Evolutionary conservation across 352 stramenopile genomes (phyloP).

Genomic region (Phytophthora citrophthora): DNA sequence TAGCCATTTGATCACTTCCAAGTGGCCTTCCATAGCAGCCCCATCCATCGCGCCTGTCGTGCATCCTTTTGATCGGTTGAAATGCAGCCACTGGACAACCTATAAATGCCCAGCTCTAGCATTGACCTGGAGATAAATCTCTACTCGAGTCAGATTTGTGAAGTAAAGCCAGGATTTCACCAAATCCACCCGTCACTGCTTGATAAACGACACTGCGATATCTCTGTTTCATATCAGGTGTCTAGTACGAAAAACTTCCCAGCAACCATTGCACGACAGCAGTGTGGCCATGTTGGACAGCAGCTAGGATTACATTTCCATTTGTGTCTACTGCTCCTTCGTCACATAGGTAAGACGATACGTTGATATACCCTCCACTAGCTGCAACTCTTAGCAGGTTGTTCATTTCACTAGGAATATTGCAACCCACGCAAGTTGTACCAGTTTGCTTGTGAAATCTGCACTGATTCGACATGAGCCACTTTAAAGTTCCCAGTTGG

Average conservation of each 20-base stretch:
- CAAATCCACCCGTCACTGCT: background rate
- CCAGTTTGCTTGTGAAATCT: no score
- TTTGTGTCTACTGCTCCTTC: background rate
- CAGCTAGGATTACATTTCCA: background rate
- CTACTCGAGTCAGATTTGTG: background rate
- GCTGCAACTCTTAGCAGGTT: background rate
- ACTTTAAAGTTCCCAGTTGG: background rate
- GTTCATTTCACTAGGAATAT: background rate
- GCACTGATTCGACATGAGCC: slow-evolving; percentile 8
- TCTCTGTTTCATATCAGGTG: background rate
- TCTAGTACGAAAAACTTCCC: background rate
- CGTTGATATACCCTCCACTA: background rate
- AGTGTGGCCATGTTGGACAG: background rate
- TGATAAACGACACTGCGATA: background rate
- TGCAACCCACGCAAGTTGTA: background rate
- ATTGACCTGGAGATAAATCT: no score
- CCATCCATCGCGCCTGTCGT: background rate
- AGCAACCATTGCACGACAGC: background rate
- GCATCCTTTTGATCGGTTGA: background rate
- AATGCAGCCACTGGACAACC: no score
- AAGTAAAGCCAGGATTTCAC: background rate
- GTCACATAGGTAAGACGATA: background rate
- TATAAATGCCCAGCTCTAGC: background rate
- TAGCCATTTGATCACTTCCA: slow-evolving; percentile 1
- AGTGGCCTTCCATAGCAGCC: background rate